Percentiles rank a stretch among this genome's conserved stretches.
Evolutionary conservation across 345 rosid species (phyloP).

Genomic region (Pelargonium nanum): DNA sequence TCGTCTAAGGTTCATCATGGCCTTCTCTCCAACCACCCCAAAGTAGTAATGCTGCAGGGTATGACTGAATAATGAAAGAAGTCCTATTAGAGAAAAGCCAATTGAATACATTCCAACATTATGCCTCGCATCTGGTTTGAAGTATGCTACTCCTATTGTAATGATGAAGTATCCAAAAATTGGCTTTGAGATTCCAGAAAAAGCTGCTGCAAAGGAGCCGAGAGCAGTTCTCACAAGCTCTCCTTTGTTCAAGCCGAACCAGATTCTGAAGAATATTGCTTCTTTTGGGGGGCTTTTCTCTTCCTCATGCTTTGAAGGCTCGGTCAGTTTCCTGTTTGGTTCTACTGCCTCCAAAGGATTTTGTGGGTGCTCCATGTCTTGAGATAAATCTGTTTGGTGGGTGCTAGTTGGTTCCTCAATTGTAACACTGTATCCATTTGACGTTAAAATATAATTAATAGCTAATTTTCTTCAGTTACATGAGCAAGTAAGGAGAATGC

Average conservation of each 20-base stretch:
- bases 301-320: conserved; percentile 15
- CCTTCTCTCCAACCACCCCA: conserved; percentile 57
- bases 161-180: conserved; percentile 50
- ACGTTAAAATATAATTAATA: too few relatives aligned
- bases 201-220: conserved; percentile 48
- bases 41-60: conserved; percentile 59
- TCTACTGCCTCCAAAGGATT: conserved; percentile 3
- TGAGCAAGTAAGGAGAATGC: too few relatives aligned
- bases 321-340: not conserved
- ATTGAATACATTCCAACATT: conserved; percentile 37
- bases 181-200: conserved; percentile 64
- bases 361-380: conserved; percentile 10
- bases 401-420: conserved; percentile 6
- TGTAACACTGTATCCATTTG: too few relatives aligned
- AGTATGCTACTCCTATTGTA: conserved; percentile 48
- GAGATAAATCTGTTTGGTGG: conserved; percentile 7
- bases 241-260: conserved; percentile 33
- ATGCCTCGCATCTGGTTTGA: conserved; percentile 22
- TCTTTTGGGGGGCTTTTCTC: conserved; percentile 6
- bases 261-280: conserved; percentile 40
- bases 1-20: conserved; percentile 48
- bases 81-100: conserved; percentile 32
- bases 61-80: conserved; percentile 41
- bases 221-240: conserved; percentile 30
- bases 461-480: too few relatives aligned